Conservation (phyloP, 352 stramenopile species). For the Halophytophthora polymorphica region DNA sequence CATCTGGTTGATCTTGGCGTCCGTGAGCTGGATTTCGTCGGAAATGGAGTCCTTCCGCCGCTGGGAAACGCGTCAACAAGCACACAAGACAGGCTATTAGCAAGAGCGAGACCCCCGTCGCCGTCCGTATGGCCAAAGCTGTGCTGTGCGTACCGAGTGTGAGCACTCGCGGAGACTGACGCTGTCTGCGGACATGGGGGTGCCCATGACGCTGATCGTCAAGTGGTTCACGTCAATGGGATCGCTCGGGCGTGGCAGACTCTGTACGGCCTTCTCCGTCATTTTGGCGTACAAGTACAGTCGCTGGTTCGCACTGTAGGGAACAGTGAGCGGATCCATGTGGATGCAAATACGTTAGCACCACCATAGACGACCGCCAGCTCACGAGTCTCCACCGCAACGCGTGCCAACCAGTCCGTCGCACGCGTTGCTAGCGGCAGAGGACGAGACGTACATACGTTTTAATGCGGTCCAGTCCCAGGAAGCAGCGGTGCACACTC, state of each 20-base stretch:
- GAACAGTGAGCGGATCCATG: neutral
- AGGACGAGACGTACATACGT: slow-evolving; percentile 33
- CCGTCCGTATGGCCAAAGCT: neutral
- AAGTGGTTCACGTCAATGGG: slow-evolving; percentile 58
- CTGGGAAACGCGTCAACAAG: slow-evolving; percentile 9
- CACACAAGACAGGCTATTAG: slow-evolving; percentile 7
- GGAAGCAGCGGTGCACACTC: slow-evolving; percentile 76
- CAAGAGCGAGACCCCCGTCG: neutral
- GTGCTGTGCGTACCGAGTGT: slow-evolving; percentile 23
- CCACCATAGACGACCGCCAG: neutral
- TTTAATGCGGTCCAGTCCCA: slow-evolving; percentile 82
- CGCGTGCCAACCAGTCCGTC: too few relatives aligned
- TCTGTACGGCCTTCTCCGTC: slow-evolving; percentile 72
- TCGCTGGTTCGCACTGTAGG: slow-evolving; percentile 44
- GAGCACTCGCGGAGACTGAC: slow-evolving; percentile 20
- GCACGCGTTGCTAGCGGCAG: slow-evolving; percentile 1
- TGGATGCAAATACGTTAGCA: slow-evolving; percentile 1
- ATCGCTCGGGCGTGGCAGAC: slow-evolving; percentile 51
- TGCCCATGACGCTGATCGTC: slow-evolving; percentile 66
- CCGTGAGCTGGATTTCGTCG: slow-evolving; percentile 63
- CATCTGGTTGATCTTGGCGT: slow-evolving; percentile 87
- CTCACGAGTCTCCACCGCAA: neutral
- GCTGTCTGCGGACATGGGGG: slow-evolving; percentile 23
- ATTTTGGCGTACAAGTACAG: slow-evolving; percentile 84
- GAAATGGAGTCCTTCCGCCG: slow-evolving; percentile 48